phyloP scores from a whole-genome alignment of 805 yeast species.

The Kluyveromyces aestuarii region DNA sequence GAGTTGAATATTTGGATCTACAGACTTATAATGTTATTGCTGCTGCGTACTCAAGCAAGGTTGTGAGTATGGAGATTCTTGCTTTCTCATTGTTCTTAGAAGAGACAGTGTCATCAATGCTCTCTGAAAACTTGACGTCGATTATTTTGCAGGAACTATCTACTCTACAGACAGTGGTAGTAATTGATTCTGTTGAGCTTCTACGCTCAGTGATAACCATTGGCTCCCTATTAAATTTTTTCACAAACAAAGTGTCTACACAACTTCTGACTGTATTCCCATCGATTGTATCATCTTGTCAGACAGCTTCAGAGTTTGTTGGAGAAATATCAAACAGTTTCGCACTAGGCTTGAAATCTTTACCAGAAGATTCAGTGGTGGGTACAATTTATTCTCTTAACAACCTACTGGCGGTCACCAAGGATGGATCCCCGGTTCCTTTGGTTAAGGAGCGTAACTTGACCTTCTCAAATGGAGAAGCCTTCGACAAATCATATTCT shows the following conservation, averaged over 20 bases:
- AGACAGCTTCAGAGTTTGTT: conserved; percentile 40
- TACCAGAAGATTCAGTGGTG: conserved; percentile 75
- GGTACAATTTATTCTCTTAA: conserved; percentile 78
- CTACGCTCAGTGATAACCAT: conserved; percentile 44
- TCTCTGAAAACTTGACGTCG: conserved; percentile 41
- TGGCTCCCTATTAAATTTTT: conserved; percentile 44
- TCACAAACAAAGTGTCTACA: conserved; percentile 27
- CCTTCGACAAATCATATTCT: conserved; percentile 5
- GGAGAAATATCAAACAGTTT: conserved; percentile 45
- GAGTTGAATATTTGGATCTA: conserved; percentile 46
- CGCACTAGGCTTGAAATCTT: conserved; percentile 54
- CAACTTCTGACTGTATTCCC: conserved; percentile 37
- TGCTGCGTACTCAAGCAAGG: conserved; percentile 46
- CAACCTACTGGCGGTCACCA: conserved; percentile 56
- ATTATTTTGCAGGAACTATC: conserved; percentile 35
- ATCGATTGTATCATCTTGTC: conserved; percentile 46
- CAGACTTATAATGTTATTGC: conserved; percentile 40
- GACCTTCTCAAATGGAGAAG: conserved; percentile 13
- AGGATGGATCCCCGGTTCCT: conserved; percentile 31
- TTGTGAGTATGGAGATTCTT: conserved; percentile 50
- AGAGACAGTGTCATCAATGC: conserved; percentile 39
- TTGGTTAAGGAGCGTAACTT: conserved; percentile 29
- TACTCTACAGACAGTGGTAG: conserved; percentile 31
- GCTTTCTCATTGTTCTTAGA: conserved; percentile 31
- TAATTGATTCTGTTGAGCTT: conserved; percentile 43